Base-by-base conservation (phyloP, 306 rosid genomes). In the Castanospermum australe region DNA sequence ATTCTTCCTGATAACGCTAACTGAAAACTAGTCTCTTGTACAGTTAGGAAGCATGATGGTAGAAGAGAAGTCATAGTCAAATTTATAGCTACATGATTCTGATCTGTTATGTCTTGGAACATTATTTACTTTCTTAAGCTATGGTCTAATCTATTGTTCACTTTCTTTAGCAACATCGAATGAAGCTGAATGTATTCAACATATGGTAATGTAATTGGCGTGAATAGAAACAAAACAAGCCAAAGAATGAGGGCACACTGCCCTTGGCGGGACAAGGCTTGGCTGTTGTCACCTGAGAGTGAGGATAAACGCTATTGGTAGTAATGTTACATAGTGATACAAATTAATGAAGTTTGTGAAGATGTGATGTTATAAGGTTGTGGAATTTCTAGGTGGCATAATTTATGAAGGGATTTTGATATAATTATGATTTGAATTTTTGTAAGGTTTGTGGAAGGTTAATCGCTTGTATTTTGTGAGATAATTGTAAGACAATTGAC, bases 1-100 rank as follows among this genome's bases (percentile, higher is more conserved):
- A 83, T 0, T 48, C 97, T 70, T 76, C 86, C 48, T 81, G 74
- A 88, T 71, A 66, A 66, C 48, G 6, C 87, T 82, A 76, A 60
- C 65, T n/a, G 24, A 76, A 44, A 70, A 48, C 39, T 61, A 57
- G 60, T 79, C 20, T 73, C 25, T 64, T 89, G 84, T 83, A 80
- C 85, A 78, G 81, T 82, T 82, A 76, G 65, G 83, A 33, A 35
- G 61, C 51, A 69, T 44, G 81, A 79, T 63, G 66, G 73, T 73
- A 73, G 86, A 54, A 77, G 77, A 50, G 20, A 77, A 60, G 77
- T 32, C 56, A 51, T 82, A 41, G 68, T 47, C 63, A 35, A 28
- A 36, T 61, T 83, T 61, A 13, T 77, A 57, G 52, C 59, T 28
- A 25, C 71, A 39, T 78, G 64, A 80, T 69, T 78, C 3, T 66